Percentiles rank a stretch among this genome's conserved stretches.
These are phyloP conservation scores for Carex arenaria DNA, from an alignment of 202 grass and related monocot genomes.

Conservation along the genomic window DNA sequence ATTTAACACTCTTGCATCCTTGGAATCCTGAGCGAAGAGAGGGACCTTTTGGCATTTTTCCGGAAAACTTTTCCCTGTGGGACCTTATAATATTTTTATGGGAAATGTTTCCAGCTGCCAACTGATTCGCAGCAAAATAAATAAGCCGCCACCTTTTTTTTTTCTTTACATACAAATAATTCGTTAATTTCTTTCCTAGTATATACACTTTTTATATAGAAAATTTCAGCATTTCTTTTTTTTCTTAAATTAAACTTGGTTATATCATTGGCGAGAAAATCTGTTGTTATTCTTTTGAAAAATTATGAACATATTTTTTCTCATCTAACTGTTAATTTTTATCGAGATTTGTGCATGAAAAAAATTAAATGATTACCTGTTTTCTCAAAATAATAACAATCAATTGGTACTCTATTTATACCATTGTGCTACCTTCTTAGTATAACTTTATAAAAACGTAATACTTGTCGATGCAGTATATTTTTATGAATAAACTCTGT, in stretches of 20 bases:
- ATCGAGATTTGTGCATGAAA: no score
- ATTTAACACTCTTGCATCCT: background rate
- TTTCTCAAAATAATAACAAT: no score
- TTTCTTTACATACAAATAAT: background rate
- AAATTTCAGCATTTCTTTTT: background rate
- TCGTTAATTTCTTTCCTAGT: background rate
- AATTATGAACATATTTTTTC: no score
- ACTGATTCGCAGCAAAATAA: background rate
- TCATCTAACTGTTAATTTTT: no score
- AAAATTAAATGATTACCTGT: no score
- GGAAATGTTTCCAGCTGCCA: background rate
- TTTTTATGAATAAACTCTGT: background rate
- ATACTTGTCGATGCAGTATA: background rate
- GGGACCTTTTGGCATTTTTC: constrained; percentile 21
- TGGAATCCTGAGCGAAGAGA: constrained; percentile 6
- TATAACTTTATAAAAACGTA: background rate
- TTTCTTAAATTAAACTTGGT: background rate
- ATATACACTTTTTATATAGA: background rate
- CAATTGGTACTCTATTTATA: no score
- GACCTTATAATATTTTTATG: background rate
- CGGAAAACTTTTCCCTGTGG: background rate
- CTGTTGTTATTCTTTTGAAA: no score
- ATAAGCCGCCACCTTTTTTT: background rate
- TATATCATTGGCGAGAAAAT: no score
- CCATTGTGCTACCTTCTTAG: background rate